Percentiles rank a stretch among this genome's conserved stretches.
Evolutionary conservation across 2,329 filamentous ascomycete genomes (phyloP).

Genomic region (Aspergillus glaucus): DNA sequence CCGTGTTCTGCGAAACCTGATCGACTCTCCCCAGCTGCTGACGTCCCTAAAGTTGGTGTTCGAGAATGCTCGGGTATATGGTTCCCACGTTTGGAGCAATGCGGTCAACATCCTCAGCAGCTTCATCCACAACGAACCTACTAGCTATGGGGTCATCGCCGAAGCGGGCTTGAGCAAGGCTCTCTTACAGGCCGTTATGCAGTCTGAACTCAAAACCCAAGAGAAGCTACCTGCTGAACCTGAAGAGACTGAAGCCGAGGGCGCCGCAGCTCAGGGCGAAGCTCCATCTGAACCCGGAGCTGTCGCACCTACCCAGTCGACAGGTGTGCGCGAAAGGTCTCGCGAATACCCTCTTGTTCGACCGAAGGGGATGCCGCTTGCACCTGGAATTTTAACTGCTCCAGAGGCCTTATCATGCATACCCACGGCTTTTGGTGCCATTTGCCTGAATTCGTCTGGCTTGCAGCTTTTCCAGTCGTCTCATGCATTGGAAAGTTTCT

Average conservation of each 20-base stretch:
- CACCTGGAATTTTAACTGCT: slow-evolving; percentile 74
- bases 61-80: slow-evolving; percentile 70
- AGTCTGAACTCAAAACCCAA: slow-evolving; percentile 30
- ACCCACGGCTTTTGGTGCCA: slow-evolving; percentile 82
- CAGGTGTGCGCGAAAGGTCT: slow-evolving; percentile 13
- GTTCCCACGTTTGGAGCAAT: slow-evolving; percentile 92
- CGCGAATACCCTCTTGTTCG: slow-evolving; percentile 28
- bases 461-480: slow-evolving; percentile 83
- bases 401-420: slow-evolving; percentile 82
- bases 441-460: slow-evolving; percentile 82
- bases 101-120: slow-evolving; percentile 86
- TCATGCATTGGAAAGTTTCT: slow-evolving; percentile 73
- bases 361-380: slow-evolving; percentile 35
- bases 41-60: slow-evolving; percentile 74
- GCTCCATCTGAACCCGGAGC: slow-evolving; percentile 26
- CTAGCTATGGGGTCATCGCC: slow-evolving; percentile 90
- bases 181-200: slow-evolving; percentile 73
- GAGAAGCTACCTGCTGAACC: slow-evolving; percentile 25
- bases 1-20: slow-evolving; percentile 81
- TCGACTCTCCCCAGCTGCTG: slow-evolving; percentile 83
- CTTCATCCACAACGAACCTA: slow-evolving; percentile 98
- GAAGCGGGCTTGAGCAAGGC: slow-evolving; percentile 86
- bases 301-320: slow-evolving; percentile 15
- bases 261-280: slow-evolving; percentile 2
- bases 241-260: slow-evolving; percentile 14